Conservation (phyloP, 768 basidiomycete genomes). For the Strobilomyces dryophilus region DNA sequence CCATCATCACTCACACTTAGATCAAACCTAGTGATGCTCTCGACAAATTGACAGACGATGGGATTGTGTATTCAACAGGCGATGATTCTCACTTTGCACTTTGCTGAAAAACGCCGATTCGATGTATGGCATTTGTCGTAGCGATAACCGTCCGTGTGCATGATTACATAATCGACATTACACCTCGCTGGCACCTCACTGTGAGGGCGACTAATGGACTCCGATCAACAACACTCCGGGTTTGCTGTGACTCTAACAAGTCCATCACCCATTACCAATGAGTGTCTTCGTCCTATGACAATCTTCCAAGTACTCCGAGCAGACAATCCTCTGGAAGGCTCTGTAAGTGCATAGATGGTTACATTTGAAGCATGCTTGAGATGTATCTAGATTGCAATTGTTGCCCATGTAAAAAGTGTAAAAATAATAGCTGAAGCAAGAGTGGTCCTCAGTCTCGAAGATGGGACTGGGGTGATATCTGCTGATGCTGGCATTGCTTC, state of each 20-base stretch:
- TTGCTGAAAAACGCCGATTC: conserved; percentile 30
- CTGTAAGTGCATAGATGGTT: conserved; percentile 6
- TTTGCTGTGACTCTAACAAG: neutral
- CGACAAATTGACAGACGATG: conserved; percentile 76
- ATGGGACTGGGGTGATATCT: conserved; percentile 33
- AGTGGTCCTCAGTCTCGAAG: conserved; percentile 29
- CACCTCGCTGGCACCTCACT: too few species aligned
- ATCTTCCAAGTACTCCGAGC: conserved; percentile 51
- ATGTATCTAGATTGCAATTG: conserved; percentile 41
- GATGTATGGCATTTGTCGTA: neutral
- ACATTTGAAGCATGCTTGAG: conserved; percentile 22
- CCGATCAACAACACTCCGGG: conserved; percentile 3
- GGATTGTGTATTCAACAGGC: conserved; percentile 72
- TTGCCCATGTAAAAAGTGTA: conserved; percentile 38
- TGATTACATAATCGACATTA: neutral
- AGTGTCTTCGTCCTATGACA: conserved; percentile 43
- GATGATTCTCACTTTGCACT: conserved; percentile 78
- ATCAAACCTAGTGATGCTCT: conserved; percentile 53
- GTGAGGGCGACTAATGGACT: conserved; percentile 1
- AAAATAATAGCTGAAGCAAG: conserved; percentile 3
- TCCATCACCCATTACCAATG: neutral
- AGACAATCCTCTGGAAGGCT: conserved; percentile 40
- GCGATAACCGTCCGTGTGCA: neutral
- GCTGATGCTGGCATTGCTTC: conserved; percentile 3
- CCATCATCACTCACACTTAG: neutral